Conservation (phyloP, 768 basidiomycete genomes). For the Astraeus odoratus region DNA sequence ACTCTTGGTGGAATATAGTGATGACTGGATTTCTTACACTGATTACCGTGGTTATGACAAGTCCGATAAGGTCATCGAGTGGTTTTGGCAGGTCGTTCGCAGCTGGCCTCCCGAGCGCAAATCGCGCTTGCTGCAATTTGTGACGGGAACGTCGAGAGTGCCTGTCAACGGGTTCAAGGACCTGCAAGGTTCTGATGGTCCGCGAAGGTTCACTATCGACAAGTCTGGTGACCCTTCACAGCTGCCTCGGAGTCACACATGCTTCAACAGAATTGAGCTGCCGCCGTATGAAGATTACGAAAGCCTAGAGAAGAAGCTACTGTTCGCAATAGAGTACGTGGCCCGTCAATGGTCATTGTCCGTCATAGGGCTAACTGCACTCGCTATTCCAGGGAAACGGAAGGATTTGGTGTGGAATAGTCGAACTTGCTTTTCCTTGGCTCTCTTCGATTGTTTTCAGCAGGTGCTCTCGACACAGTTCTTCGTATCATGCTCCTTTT, state of each 20-base stretch:
- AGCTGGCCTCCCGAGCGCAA: conserved; percentile 89
- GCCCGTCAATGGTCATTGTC: background rate
- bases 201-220: conserved; percentile 89
- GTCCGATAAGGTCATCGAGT: conserved; percentile 83
- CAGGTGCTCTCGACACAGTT: background rate
- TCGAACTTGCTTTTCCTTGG: conserved; percentile 5
- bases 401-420: conserved; percentile 66
- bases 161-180: conserved; percentile 95
- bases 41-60: conserved; percentile 87
- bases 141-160: conserved; percentile 77
- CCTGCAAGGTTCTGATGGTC: conserved; percentile 88
- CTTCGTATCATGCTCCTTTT: background rate
- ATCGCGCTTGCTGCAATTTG: conserved; percentile 81
- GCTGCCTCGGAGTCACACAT: conserved; percentile 86
- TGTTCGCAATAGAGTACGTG: conserved; percentile 76
- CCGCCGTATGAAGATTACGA: conserved; percentile 88
- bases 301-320: conserved; percentile 78
- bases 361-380: conserved; percentile 3
- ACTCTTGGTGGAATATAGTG: conserved; percentile 33
- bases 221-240: conserved; percentile 88
- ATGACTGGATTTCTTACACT: conserved; percentile 92
- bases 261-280: conserved; percentile 86
- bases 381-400: conserved; percentile 51
- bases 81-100: conserved; percentile 93
- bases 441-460: conserved; percentile 2